A percentile compares a stretch with the other conserved stretches of the same genome.
phyloP scores from a whole-genome alignment of 306 rosid species.

The Medicago truncatula region MtrunA17r5.0-ANR NC_053042.1:6835501-6836000 shows the following conservation, averaged over 20 bases:
- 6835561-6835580: neutral
- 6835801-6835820: slow-evolving; percentile 21
- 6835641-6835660: neutral
- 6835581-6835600: neutral
- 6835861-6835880: slow-evolving; percentile 11
- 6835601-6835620: neutral
- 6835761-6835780: slow-evolving; percentile 21
- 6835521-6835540: too few species aligned
- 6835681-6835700: neutral
- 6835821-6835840: slow-evolving; percentile 31
- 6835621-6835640: neutral
- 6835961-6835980: slow-evolving; percentile 29
- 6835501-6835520: too few species aligned
- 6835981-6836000: slow-evolving; percentile 39
- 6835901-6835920: slow-evolving; percentile 4
- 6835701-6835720: neutral
- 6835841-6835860: slow-evolving; percentile 18
- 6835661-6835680: neutral
- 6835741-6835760: slow-evolving; percentile 17
- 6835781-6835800: neutral
- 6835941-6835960: slow-evolving; percentile 30
- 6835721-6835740: neutral
- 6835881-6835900: slow-evolving; percentile 19
- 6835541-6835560: neutral
- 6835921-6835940: slow-evolving; percentile 24